These are phyloP conservation scores for Gossypium lobatum DNA, from an alignment of 441 rosid species.

Conservation along the genomic window DNA sequence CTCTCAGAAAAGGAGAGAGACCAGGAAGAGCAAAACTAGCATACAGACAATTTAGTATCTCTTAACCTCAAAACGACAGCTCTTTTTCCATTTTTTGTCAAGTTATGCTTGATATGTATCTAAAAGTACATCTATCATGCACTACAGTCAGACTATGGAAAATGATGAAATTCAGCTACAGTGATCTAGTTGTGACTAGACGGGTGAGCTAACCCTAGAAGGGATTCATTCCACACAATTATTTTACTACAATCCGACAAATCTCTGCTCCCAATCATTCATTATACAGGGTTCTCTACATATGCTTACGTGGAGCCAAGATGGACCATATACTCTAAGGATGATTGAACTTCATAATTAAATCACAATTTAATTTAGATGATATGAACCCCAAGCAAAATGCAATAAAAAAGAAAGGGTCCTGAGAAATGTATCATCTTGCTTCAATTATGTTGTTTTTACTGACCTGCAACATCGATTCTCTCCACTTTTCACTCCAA, in stretches of 20 bases:
- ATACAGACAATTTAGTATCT: not conserved
- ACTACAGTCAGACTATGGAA: not conserved
- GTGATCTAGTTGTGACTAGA: not conserved
- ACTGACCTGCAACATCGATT: conserved; percentile 83
- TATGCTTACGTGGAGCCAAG: not conserved
- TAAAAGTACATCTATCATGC: not conserved
- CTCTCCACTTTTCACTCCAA: conserved; percentile 91
- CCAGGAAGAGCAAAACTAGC: not conserved
- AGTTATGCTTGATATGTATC: not conserved
- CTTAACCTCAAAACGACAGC: not conserved
- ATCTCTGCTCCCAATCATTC: not conserved
- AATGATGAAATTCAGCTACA: not conserved
- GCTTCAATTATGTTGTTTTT: not conserved
- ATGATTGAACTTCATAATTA: not conserved
- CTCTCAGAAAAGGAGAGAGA: not conserved
- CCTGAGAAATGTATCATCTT: not conserved
- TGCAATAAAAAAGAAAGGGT: not conserved
- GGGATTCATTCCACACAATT: not conserved
- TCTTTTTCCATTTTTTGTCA: not conserved
- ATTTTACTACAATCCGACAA: not conserved
- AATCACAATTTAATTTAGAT: not conserved
- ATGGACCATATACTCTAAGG: not conserved
- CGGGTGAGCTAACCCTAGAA: not conserved
- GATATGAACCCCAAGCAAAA: not conserved
- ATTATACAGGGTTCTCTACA: not conserved